Evolutionary conservation across 371 early-diverging fungal species (phyloP).

Genomic region (Antonospora locustae): DNA sequence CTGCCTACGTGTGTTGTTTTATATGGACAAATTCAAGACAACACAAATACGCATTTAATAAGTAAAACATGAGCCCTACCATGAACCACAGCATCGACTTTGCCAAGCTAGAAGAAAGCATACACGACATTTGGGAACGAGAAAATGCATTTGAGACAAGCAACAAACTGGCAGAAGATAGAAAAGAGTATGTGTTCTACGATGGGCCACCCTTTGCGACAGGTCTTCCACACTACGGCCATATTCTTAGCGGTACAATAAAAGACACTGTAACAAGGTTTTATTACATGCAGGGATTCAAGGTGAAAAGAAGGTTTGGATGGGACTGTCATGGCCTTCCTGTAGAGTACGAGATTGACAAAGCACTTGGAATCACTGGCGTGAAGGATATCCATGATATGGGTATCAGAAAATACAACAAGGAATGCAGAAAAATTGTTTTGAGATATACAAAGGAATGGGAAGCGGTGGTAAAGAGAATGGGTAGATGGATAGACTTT

Average conservation of each 20-base stretch:
- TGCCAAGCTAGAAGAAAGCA: conserved; percentile 71
- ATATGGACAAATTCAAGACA: no score
- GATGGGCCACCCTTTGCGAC: conserved; percentile 99
- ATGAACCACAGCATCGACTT: conserved; percentile 32
- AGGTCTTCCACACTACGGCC: conserved; percentile 98
- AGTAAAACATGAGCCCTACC: not conserved
- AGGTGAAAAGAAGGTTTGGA: conserved; percentile 93
- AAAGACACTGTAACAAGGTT: conserved; percentile 98
- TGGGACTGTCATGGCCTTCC: conserved; percentile 99
- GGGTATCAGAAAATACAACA: conserved; percentile 97
- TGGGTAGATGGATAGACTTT: conserved; percentile 99
- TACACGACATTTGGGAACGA: conserved; percentile 82
- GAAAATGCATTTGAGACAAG: conserved; percentile 89
- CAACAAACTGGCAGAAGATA: conserved; percentile 63
- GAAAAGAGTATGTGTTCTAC: conserved; percentile 64
- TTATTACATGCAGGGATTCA: conserved; percentile 83
- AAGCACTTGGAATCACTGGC: conserved; percentile 69
- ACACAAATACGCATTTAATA: no score
- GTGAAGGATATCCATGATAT: conserved; percentile 73
- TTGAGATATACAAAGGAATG: conserved; percentile 90
- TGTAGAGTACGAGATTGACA: conserved; percentile 97
- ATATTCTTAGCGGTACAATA: conserved; percentile 95
- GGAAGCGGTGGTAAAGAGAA: conserved; percentile 81
- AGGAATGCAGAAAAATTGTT: conserved; percentile 89
- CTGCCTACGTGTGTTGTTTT: no score